Conservation (phyloP, 208 protist species). For the Naegleria gruberi region DNA sequence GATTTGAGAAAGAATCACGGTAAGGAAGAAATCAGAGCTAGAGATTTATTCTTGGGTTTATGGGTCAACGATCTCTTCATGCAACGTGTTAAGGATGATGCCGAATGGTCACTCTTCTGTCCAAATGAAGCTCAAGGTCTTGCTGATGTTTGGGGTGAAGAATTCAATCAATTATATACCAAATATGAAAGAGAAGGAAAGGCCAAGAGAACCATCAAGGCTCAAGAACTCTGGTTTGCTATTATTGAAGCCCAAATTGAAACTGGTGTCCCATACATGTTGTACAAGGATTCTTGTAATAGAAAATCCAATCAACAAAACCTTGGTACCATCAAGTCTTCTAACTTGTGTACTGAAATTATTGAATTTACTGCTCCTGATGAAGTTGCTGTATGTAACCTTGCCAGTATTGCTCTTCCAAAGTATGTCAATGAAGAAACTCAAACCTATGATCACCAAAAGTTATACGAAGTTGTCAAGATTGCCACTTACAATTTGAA, state of each 20-base stretch:
- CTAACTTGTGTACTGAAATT: conserved; percentile 98
- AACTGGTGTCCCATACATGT: conserved; percentile 96
- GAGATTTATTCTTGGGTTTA: conserved; percentile 97
- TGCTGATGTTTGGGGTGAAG: conserved; percentile 84
- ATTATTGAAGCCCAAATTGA: conserved; percentile 98
- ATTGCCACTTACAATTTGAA: conserved; percentile 92
- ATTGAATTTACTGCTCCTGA: conserved; percentile 93
- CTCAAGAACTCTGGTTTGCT: conserved; percentile 95
- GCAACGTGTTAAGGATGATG: conserved; percentile 88
- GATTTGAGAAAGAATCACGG: conserved; percentile 94
- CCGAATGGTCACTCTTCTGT: conserved; percentile 94
- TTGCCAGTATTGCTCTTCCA: conserved; percentile 94
- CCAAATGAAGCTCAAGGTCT: conserved; percentile 88
- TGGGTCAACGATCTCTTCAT: conserved; percentile 99
- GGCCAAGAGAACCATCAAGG: conserved; percentile 71
- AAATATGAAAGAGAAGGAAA: conserved; percentile 80
- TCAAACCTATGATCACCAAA: conserved; percentile 70
- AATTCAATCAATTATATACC: conserved; percentile 86
- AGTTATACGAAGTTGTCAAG: conserved; percentile 77
- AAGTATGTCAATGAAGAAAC: conserved; percentile 78
- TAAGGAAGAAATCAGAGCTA: conserved; percentile 88
- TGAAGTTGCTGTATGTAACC: conserved; percentile 97
- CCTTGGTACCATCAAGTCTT: conserved; percentile 96
- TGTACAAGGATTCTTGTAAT: conserved; percentile 99
- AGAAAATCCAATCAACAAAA: conserved; percentile 98